Base-by-base conservation (phyloP, 176 grass and related monocot genomes). In the Oryza nivara region DNA sequence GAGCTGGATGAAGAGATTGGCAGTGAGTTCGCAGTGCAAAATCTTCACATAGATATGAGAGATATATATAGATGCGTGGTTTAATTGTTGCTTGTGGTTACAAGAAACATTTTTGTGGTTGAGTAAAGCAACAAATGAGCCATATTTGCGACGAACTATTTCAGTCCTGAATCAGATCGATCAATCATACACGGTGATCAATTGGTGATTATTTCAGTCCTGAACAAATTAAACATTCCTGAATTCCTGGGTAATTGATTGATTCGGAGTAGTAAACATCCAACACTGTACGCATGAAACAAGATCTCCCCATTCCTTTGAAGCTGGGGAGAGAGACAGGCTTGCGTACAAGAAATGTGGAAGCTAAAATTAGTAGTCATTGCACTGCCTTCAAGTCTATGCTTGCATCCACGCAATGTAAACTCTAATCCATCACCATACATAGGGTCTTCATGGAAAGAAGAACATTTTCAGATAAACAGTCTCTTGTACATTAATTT, bases 301-400 rank as follows among this genome's bases (percentile, higher is more conserved):
- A 20, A 58, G 52, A 5, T 0, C 22, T 5, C 14, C 67, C 3
- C 35, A 3, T 82, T 73, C 51, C 80, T 73, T 64, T 15, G 36
- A 5, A 44, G 40, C 11, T 11, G 20, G 79, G 67, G 79, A 60
- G 79, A 72, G 79, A 72, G 35, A 70, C 54, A 58, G 54, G 35
- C 30, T 82, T 72, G 80, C 68, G 80, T 82, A 52, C 68, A 82
- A 82, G 80, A 73, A 73, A 82, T 63, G 36, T 72, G 23, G 25
- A 63, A 26, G 48, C 48, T 54, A 43, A 35, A 35, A 17, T 3
- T 71, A 56, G 36, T 71, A 46, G 36, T 11, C 4, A 7, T 58
- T 5, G 13, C 54, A 20, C 19, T 58, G 54, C 38, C 41, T 72
- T 75, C 1, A 66, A 83, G 40, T 9, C 0, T 70, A 19, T 19